A percentile compares a stretch with the other conserved stretches of the same genome.
Evolutionary conservation across 345 rosid species (phyloP).

Genomic region (Eutrema yunnanense): DNA sequence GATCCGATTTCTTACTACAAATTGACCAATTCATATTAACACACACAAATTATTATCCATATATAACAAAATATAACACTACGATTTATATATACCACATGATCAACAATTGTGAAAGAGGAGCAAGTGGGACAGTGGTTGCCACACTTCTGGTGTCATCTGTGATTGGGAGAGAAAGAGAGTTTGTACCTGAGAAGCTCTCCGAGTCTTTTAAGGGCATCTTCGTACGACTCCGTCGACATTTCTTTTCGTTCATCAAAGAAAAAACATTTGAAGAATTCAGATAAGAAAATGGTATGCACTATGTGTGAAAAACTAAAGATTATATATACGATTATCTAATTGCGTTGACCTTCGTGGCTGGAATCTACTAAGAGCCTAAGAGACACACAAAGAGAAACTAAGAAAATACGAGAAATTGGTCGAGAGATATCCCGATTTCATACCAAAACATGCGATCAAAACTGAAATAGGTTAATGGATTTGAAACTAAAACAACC

Average conservation of each 20-base stretch:
- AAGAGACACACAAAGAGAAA: background rate
- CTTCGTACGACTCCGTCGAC: constrained; percentile 19
- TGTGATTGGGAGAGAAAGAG: background rate
- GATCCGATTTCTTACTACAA: constrained; percentile 56
- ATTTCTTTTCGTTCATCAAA: background rate
- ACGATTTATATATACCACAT: too few species aligned
- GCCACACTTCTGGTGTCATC: too few species aligned
- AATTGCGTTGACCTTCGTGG: background rate
- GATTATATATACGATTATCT: background rate
- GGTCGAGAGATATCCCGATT: background rate
- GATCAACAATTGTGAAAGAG: background rate
- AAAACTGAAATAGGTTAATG: background rate
- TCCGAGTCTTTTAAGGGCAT: constrained; percentile 17
- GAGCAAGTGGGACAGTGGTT: too few species aligned
- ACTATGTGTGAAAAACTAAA: background rate
- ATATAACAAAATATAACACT: too few species aligned
- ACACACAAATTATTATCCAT: background rate
- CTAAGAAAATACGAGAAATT: background rate
- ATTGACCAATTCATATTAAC: background rate
- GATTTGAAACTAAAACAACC: background rate
- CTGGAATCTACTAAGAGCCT: background rate
- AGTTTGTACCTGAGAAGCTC: constrained; percentile 22
- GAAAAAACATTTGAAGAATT: background rate
- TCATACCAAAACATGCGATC: background rate
- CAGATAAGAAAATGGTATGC: background rate